Percentiles rank a stretch among this genome's conserved stretches.
These are phyloP conservation scores for Cichorium intybus DNA, from an alignment of 140 eudicot genomes.

Conservation along the genomic window DNA sequence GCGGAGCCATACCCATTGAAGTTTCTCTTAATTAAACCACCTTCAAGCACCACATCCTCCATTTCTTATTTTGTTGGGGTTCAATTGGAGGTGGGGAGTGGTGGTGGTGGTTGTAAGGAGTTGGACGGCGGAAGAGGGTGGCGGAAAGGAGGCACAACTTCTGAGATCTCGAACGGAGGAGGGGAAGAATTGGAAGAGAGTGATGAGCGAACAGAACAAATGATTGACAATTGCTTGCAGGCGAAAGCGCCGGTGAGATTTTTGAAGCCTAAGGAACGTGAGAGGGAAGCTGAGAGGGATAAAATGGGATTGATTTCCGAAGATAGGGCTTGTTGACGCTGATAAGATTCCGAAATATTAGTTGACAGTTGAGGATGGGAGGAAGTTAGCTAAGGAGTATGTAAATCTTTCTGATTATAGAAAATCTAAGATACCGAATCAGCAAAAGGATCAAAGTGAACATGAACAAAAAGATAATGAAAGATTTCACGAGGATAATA, in stretches of 20 bases:
- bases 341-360: slow-evolving; percentile 78
- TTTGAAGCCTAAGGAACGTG: slow-evolving; percentile 63
- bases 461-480: slow-evolving; percentile 28
- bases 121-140: too few species aligned
- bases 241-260: slow-evolving; percentile 56
- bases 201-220: too few species aligned
- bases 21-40: too few species aligned
- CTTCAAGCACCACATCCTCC: too few species aligned
- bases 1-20: too few species aligned
- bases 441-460: slow-evolving; percentile 22
- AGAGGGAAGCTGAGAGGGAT: slow-evolving; percentile 77
- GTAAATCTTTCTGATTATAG: too few species aligned
- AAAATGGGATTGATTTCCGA: slow-evolving; percentile 77
- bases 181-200: too few species aligned
- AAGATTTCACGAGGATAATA: not conserved
- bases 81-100: too few species aligned
- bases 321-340: slow-evolving; percentile 71
- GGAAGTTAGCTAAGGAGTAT: slow-evolving; percentile 85
- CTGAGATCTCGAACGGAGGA: too few species aligned
- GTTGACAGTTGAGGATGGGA: slow-evolving; percentile 80
- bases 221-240: slow-evolving; percentile 57
- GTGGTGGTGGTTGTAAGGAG: too few species aligned
- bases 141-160: too few species aligned
- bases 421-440: slow-evolving; percentile 26
- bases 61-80: too few species aligned